These are phyloP conservation scores for Sphagnum contortum DNA, from an alignment of 225 moss, liverwort and hornwort genomes.

Conservation along the genomic window DNA sequence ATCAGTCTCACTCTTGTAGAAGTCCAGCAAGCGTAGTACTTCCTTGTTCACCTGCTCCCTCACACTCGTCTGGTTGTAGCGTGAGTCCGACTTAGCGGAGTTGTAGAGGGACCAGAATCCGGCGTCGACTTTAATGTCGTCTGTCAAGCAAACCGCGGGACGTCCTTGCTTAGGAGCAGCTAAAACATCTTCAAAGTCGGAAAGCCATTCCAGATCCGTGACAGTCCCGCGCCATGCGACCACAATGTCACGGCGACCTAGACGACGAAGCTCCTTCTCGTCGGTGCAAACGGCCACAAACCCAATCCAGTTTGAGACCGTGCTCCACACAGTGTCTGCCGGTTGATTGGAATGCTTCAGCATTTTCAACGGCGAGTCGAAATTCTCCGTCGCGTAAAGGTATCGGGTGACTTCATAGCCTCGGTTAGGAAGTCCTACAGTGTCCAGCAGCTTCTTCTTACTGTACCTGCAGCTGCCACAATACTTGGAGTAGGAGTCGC, in stretches of 20 bases:
- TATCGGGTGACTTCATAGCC: slow-evolving; percentile 69
- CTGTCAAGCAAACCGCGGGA: not conserved
- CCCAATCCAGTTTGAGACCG: slow-evolving; percentile 68
- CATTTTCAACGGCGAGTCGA: slow-evolving; percentile 12
- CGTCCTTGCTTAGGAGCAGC: not conserved
- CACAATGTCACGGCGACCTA: slow-evolving; percentile 58
- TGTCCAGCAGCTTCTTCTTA: slow-evolving; percentile 25
- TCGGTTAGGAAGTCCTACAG: slow-evolving; percentile 32
- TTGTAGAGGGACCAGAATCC: slow-evolving; percentile 34
- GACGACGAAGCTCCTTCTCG: slow-evolving; percentile 32
- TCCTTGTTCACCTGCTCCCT: slow-evolving; percentile 19
- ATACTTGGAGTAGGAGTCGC: slow-evolving; percentile 25
- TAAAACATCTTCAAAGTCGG: too few relatives aligned
- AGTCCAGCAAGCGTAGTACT: slow-evolving; percentile 15
- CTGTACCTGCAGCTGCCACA: slow-evolving; percentile 32
- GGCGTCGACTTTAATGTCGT: slow-evolving; percentile 1
- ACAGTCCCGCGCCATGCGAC: slow-evolving; percentile 70
- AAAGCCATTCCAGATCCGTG: slow-evolving; percentile 42
- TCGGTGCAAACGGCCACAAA: slow-evolving; percentile 66
- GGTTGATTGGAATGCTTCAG: slow-evolving; percentile 7
- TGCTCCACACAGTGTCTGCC: slow-evolving; percentile 16
- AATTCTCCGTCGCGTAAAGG: slow-evolving; percentile 50
- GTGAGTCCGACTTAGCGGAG: slow-evolving; percentile 4
- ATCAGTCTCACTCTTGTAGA: slow-evolving; percentile 22
- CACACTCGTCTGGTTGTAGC: slow-evolving; percentile 28